Evolutionary conservation across 1,139 yeast species (phyloP), one percentile per base, ranked within the genome.

Genomic region (Yamadazyma sp.): DNA sequence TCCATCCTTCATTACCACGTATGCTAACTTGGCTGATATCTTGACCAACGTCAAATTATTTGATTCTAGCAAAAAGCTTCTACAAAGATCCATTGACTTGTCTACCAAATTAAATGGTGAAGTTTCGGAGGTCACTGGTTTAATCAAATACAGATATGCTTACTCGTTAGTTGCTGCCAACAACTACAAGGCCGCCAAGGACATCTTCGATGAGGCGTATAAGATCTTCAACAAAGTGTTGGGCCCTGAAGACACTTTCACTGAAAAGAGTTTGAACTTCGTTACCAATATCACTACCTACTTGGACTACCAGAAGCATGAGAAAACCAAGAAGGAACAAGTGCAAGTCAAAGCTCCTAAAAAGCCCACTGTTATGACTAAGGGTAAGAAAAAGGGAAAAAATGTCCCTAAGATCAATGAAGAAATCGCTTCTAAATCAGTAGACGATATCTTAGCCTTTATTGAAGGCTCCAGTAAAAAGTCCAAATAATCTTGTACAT

Each of bases 1-100:
- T 54, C 92, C 94, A 29, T 83, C 85, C 35, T 64, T 75, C 34
- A 65, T 83, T 41, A 78, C 86, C 43, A 76, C 87, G n/a, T 64
- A 80, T 46, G 74, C 81, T 40, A 82, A 84, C 51, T 68, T 83
- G 45, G 86, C 83, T 24, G 73, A 77, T 31, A 69, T 78, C 53
- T 66, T 88, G 44, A 78, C 81, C 50, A 73, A 73, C 43, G 58
- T 75, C 35, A 73, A 80, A 42, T 52, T 64, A 34, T 56, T 42
- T 35, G 50, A 51, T n/a, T 54, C 56, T n/a, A 65, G 75, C n/a
- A 46, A 52, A 29, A 53, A 58, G 34, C 72, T 88, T 50, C 73
- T 79, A 49, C 60, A 67, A 35, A 64, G 63, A 35, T 68, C 84
- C 10, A 58, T 78, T 38, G 69, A 62, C 2, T 54, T 81, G 30